A percentile compares a stretch with the other conserved stretches of the same genome.
Evolutionary conservation across 495 filamentous ascomycete genomes (phyloP).

Genomic region (Cenococcum geophilum): DNA sequence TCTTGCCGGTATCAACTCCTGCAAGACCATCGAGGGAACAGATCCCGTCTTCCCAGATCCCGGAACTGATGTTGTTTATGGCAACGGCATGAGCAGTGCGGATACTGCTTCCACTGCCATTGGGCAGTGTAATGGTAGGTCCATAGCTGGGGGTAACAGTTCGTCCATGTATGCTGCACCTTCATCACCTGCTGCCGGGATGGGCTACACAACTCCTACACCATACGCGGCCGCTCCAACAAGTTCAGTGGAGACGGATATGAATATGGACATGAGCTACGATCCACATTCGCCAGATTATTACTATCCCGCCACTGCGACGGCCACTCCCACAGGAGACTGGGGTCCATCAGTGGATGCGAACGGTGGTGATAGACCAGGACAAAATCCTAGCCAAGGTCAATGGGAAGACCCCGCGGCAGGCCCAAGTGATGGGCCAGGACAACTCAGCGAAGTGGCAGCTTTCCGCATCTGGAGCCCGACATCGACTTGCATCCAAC

Average conservation of each 20-base stretch:
- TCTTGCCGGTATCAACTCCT: slow-evolving; percentile 43
- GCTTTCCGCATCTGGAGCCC: background rate
- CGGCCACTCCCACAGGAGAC: no score
- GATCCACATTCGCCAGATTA: no score
- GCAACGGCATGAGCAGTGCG: slow-evolving; percentile 20
- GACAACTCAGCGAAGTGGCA: background rate
- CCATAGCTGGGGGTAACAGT: background rate
- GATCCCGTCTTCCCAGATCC: slow-evolving; percentile 68
- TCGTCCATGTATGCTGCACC: background rate
- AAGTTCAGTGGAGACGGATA: no score
- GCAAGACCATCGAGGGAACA: slow-evolving; percentile 47
- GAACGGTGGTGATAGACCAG: no score
- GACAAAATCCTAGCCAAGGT: no score
- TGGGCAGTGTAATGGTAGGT: background rate
- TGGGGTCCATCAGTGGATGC: no score
- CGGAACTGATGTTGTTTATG: slow-evolving; percentile 52
- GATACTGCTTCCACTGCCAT: background rate
- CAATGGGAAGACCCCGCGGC: background rate
- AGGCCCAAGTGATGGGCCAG: background rate
- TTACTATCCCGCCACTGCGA: no score
- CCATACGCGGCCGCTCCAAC: no score
- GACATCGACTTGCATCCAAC: background rate
- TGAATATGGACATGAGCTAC: no score
- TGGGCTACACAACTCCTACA: no score
- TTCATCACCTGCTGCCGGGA: no score